A percentile compares a stretch with the other conserved stretches of the same genome.
Conservation (phyloP, 257 asterid genomes). For the Penstemon eatonii region DNA sequence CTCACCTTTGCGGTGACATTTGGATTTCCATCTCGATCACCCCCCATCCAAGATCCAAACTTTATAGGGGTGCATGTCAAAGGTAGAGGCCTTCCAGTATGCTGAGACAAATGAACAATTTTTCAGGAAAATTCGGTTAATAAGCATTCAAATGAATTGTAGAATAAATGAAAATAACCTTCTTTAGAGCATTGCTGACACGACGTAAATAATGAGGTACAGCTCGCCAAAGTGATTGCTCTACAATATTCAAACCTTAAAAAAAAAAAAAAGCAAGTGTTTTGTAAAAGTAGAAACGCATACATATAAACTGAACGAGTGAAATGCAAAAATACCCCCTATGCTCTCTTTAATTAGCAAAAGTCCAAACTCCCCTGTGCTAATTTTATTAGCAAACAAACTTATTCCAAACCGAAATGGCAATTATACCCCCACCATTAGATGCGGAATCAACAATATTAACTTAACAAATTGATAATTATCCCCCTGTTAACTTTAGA, state of each 20-base stretch:
- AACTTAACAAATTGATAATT: too few relatives aligned
- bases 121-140: constrained; percentile 20
- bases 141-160: constrained; percentile 17
- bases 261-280: constrained; percentile 21
- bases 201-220: constrained; percentile 97
- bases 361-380: too few relatives aligned
- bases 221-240: constrained; percentile 98
- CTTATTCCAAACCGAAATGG: too few relatives aligned
- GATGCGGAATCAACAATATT: too few relatives aligned
- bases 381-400: too few relatives aligned
- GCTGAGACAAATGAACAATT: constrained; percentile 52
- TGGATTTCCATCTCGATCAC: constrained; percentile 99
- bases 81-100: constrained; percentile 89
- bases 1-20: constrained; percentile 94
- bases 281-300: constrained; percentile 6
- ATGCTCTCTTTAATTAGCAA: too few relatives aligned
- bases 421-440: too few relatives aligned
- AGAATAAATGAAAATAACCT: constrained; percentile 50
- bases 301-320: background rate
- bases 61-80: constrained; percentile 94
- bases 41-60: constrained; percentile 99
- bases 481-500: too few relatives aligned
- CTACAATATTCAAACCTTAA: constrained; percentile 90
- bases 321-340: too few relatives aligned
- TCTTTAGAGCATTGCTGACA: constrained; percentile 86